Conservation (phyloP, 78 protist genomes). For the Dictyostelium discoideum region dicty_2.7 NC_007091.3:163001-163500, state of each 20-base stretch:
- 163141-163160: background rate
- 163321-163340: background rate
- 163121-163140: conserved; percentile 11
- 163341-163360: background rate
- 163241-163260: conserved; percentile 1
- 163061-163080: background rate
- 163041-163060: conserved; percentile 42
- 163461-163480: background rate
- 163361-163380: background rate
- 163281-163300: background rate
- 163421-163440: background rate
- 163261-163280: background rate
- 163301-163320: background rate
- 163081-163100: conserved; percentile 66
- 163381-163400: background rate
- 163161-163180: background rate
- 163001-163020: background rate
- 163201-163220: background rate
- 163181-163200: background rate
- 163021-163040: conserved; percentile 13
- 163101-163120: background rate
- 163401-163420: background rate
- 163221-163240: background rate
- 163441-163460: background rate
- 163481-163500: background rate